Percentiles rank a stretch among this genome's conserved stretches.
phyloP scores from a whole-genome alignment of 2,329 filamentous ascomycete genomes.

The Shiraia sp. region DNA sequence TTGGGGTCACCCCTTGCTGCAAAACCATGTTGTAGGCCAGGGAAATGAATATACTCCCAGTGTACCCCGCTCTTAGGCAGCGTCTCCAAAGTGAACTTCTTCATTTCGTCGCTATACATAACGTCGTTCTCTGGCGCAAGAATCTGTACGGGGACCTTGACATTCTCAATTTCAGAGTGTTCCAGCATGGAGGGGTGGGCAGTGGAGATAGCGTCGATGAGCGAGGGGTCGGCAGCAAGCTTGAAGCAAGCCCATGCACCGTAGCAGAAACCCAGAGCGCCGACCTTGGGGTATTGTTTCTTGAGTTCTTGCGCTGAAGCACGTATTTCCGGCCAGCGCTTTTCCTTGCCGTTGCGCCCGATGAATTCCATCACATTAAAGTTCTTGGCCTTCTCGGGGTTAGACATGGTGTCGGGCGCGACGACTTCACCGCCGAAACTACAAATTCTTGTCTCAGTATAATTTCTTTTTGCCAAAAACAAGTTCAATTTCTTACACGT shows the following conservation, averaged over 20 bases:
- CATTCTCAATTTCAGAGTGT: conserved; percentile 33
- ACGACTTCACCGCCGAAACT: conserved; percentile 48
- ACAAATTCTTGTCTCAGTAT: background rate
- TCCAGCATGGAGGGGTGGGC: conserved; percentile 38
- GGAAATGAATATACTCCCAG: conserved; percentile 42
- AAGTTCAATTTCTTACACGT: conserved; percentile 38
- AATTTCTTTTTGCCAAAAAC: background rate
- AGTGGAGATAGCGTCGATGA: conserved; percentile 35
- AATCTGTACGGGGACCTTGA: conserved; percentile 39
- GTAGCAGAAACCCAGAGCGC: conserved; percentile 55
- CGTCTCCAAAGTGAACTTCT: conserved; percentile 29
- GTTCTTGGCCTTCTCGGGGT: conserved; percentile 32
- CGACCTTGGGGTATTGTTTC: conserved; percentile 45
- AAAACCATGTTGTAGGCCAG: conserved; percentile 38
- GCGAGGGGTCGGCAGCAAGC: conserved; percentile 35
- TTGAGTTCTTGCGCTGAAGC: conserved; percentile 43
- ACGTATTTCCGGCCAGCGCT: conserved; percentile 46
- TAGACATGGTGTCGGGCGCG: conserved; percentile 22
- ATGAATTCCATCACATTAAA: conserved; percentile 49
- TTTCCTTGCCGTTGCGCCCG: conserved; percentile 41
- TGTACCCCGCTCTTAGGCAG: conserved; percentile 34
- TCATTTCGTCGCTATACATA: conserved; percentile 34
- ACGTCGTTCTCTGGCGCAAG: conserved; percentile 34
- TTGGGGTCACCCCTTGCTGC: conserved; percentile 32
- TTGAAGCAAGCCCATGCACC: conserved; percentile 46